A percentile compares a stretch with the other conserved stretches of the same genome.
Evolutionary conservation across 176 grass and related monocot species (phyloP).

Genomic region (Aegilops speltoides): DNA sequence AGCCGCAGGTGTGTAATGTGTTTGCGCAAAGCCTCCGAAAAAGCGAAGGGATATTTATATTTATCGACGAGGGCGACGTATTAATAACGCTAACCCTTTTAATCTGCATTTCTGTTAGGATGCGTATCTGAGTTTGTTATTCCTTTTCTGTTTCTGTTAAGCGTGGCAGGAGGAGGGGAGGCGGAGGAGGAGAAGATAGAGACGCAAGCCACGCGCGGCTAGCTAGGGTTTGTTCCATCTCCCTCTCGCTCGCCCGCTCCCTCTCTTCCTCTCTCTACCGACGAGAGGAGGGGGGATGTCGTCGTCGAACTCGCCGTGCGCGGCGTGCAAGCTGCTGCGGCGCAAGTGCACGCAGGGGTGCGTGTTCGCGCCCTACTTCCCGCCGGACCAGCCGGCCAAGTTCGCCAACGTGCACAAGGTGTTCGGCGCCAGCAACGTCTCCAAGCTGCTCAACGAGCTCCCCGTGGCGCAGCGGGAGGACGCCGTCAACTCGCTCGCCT

Average conservation of each 20-base stretch:
- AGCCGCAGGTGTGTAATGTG: background rate
- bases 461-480: constrained; percentile 58
- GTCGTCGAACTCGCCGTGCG: constrained; percentile 83
- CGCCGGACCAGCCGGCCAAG: constrained; percentile 74
- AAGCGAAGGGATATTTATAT: background rate
- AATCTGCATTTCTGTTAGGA: constrained; percentile 15
- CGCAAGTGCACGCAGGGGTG: constrained; percentile 90
- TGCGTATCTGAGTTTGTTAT: background rate
- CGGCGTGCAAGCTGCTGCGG: constrained; percentile 86
- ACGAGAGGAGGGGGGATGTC: background rate
- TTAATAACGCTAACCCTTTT: constrained; percentile 1
- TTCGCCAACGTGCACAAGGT: constrained; percentile 91
- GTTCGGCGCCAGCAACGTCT: constrained; percentile 94
- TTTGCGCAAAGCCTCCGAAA: background rate
- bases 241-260: background rate
- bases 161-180: background rate
- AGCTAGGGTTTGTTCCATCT: constrained; percentile 17
- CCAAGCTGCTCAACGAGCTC: constrained; percentile 81
- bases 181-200: background rate
- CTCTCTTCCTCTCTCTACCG: background rate
- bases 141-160: constrained; percentile 4
- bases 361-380: constrained; percentile 92
- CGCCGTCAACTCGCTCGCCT: constrained; percentile 83
- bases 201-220: background rate
- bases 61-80: background rate